These are phyloP conservation scores for Cocos nucifera DNA, from an alignment of 176 grass and related monocot species.

Conservation along the genomic window DNA sequence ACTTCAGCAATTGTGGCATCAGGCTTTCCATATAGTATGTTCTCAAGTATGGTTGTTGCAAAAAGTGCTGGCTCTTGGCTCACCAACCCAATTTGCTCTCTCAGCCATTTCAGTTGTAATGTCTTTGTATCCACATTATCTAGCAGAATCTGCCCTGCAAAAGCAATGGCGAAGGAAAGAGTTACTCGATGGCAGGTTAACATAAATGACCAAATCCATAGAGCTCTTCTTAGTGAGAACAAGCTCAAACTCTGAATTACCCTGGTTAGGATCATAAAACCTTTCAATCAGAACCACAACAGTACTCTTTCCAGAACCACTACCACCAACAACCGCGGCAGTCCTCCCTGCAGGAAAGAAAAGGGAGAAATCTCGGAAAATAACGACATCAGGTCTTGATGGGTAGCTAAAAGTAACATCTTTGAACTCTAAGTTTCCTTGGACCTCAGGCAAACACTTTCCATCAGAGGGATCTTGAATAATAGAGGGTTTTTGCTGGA, in stretches of 20 bases:
- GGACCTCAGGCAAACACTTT: conserved; percentile 28
- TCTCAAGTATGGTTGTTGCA: conserved; percentile 87
- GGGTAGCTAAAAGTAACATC: conserved; percentile 46
- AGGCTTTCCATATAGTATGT: conserved; percentile 90
- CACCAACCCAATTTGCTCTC: conserved; percentile 93
- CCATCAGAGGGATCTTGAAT: conserved; percentile 21
- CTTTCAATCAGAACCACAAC: conserved; percentile 95
- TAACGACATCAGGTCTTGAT: conserved; percentile 86
- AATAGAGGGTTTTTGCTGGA: conserved; percentile 43
- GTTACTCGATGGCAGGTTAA: not conserved
- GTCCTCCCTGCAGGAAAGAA: conserved; percentile 96
- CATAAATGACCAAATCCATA: no score
- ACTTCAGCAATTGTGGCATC: conserved; percentile 88
- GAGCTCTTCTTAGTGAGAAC: not conserved
- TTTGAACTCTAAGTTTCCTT: conserved; percentile 48
- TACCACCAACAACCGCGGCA: conserved; percentile 85
- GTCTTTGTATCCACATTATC: conserved; percentile 96
- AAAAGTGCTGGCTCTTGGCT: conserved; percentile 99
- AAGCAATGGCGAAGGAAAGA: not conserved
- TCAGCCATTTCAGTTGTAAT: conserved; percentile 71
- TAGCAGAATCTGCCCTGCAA: conserved; percentile 77
- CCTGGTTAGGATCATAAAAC: conserved; percentile 99
- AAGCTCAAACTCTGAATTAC: conserved; percentile 7
- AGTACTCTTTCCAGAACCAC: conserved; percentile 96
- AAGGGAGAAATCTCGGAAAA: conserved; percentile 90